These are phyloP conservation scores for Knufia fluminis DNA, from an alignment of 2,329 filamentous ascomycete genomes.

Conservation along the genomic window DNA sequence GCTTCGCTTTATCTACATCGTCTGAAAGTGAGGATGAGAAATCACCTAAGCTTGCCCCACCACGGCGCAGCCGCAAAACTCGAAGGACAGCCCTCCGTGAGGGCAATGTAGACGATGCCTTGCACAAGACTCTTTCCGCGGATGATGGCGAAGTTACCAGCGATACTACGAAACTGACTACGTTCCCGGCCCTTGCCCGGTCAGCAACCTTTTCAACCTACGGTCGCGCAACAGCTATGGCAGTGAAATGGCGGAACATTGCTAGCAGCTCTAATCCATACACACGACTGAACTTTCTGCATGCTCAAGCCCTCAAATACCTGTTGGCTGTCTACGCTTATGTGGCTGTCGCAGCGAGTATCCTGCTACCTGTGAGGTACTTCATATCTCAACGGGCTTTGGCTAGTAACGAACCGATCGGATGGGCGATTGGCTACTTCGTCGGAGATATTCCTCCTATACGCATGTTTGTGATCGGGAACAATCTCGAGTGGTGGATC, in stretches of 20 bases:
- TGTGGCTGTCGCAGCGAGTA: conserved; percentile 51
- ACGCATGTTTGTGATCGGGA: conserved; percentile 59
- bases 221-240: conserved; percentile 1
- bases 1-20: not conserved
- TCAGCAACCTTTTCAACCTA: conserved; percentile 3
- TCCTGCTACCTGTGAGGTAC: conserved; percentile 61
- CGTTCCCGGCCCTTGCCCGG: not conserved
- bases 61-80: not conserved
- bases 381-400: conserved; percentile 63
- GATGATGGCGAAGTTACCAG: not conserved
- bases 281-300: conserved; percentile 66
- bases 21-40: conserved; percentile 7
- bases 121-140: not conserved
- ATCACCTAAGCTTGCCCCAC: not conserved
- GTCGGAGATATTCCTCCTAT: conserved; percentile 69
- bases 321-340: conserved; percentile 76
- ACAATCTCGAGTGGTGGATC: conserved; percentile 66
- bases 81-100: not conserved
- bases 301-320: conserved; percentile 72
- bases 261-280: conserved; percentile 36
- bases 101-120: not conserved
- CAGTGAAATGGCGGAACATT: conserved; percentile 4
- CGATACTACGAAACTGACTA: not conserved
- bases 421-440: conserved; percentile 86
- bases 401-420: conserved; percentile 66